Conservation (phyloP, 345 rosid species). For the Camelina hispida region DNA sequence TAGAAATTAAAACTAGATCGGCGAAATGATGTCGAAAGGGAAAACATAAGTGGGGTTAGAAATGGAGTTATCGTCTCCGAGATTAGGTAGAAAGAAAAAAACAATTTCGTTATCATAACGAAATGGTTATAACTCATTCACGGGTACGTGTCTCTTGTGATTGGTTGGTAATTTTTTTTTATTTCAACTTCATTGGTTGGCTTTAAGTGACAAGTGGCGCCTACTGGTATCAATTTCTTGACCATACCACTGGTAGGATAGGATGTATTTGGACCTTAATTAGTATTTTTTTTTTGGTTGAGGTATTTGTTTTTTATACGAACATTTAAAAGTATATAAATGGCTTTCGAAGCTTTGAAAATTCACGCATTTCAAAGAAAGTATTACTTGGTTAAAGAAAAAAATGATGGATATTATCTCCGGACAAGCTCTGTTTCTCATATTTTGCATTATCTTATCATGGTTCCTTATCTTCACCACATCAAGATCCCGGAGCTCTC, state of each 20-base stretch:
- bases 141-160: background rate
- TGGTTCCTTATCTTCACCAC: conserved; percentile 24
- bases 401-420: conserved; percentile 9
- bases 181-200: background rate
- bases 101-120: background rate
- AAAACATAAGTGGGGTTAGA: background rate
- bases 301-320: background rate
- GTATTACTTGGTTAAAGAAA: background rate
- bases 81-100: background rate
- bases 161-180: background rate
- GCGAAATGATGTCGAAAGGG: background rate
- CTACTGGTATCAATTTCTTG: background rate
- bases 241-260: background rate
- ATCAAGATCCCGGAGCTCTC: conserved; percentile 18
- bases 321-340: background rate
- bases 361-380: background rate
- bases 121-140: background rate
- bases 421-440: conserved; percentile 18
- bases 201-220: background rate
- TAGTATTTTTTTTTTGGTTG: background rate
- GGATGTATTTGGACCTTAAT: background rate
- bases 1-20: background rate
- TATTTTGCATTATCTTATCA: conserved; percentile 26
- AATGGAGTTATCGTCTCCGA: background rate
- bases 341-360: background rate